Evolutionary conservation across 2,329 filamentous ascomycete genomes (phyloP).

Genomic region (Epichloe festucae): DNA sequence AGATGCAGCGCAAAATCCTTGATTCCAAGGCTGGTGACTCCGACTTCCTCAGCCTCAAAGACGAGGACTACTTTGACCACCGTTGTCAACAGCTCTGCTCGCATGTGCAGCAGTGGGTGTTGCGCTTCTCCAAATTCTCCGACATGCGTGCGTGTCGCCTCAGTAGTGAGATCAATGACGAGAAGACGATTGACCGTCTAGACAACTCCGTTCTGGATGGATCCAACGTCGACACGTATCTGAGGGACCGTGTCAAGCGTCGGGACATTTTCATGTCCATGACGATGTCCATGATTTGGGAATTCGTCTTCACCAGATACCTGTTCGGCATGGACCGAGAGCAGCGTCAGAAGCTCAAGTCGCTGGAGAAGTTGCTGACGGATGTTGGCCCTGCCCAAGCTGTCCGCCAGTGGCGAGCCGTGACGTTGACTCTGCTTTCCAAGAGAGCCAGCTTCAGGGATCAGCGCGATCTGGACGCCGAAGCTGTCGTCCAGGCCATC

Average conservation of each 20-base stretch:
- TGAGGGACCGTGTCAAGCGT: slow-evolving; percentile 75
- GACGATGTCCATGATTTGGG: slow-evolving; percentile 98
- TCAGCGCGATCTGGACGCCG: slow-evolving; percentile 79
- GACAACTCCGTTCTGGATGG: slow-evolving; percentile 93
- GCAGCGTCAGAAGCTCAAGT: slow-evolving; percentile 93
- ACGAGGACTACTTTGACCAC: slow-evolving; percentile 91
- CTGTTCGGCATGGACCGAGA: slow-evolving; percentile 98
- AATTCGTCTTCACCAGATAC: slow-evolving; percentile 95
- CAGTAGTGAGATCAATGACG: slow-evolving; percentile 74
- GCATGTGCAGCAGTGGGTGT: slow-evolving; percentile 93
- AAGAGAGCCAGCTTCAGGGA: slow-evolving; percentile 66
- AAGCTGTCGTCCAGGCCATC: slow-evolving; percentile 81
- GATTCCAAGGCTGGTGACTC: slow-evolving; percentile 46
- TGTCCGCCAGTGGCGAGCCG: slow-evolving; percentile 95
- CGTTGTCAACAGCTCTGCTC: slow-evolving; percentile 91
- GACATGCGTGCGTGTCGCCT: slow-evolving; percentile 79
- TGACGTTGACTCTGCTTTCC: slow-evolving; percentile 79
- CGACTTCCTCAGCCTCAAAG: slow-evolving; percentile 64
- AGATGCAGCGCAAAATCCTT: slow-evolving; percentile 41
- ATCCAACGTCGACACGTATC: slow-evolving; percentile 78
- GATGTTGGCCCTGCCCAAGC: slow-evolving; percentile 80
- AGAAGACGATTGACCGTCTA: slow-evolving; percentile 85
- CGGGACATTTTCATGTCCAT: slow-evolving; percentile 97
- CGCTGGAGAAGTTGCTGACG: slow-evolving; percentile 77
- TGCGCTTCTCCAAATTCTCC: slow-evolving; percentile 95